A percentile compares a stretch with the other conserved stretches of the same genome.
Conservation (phyloP, 2,329 filamentous ascomycete genomes). For the Aspergillus fumigatus region DNA sequence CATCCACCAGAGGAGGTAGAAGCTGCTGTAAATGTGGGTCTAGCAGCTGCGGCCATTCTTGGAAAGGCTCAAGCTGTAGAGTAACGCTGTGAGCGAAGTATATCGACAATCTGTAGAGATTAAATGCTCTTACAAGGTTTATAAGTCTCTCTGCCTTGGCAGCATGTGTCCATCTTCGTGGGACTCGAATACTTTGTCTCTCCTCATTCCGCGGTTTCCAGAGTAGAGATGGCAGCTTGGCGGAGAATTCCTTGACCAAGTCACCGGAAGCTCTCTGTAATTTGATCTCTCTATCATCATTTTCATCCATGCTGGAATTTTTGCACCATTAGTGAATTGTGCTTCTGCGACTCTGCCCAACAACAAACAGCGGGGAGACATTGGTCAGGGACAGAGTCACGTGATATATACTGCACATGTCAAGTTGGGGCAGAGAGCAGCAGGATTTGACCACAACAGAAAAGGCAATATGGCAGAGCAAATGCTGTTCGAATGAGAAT, state of each 20-base stretch:
- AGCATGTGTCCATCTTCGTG: conserved; percentile 36
- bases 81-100: conserved; percentile 1
- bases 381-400: neutral
- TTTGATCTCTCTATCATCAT: conserved; percentile 42
- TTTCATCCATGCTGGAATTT: conserved; percentile 38
- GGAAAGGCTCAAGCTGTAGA: conserved; percentile 72
- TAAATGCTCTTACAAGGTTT: conserved; percentile 31
- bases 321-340: conserved; percentile 1
- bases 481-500: too few relatives aligned
- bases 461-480: neutral
- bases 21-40: conserved; percentile 76
- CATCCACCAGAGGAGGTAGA: conserved; percentile 68
- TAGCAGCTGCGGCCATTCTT: conserved; percentile 90
- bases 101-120: conserved; percentile 4
- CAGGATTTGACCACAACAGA: neutral
- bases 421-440: neutral
- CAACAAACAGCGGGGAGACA: conserved; percentile 15
- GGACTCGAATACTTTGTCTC: conserved; percentile 21
- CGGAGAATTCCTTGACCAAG: conserved; percentile 39
- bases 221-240: conserved; percentile 40
- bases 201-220: conserved; percentile 31
- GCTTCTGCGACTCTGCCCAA: conserved; percentile 1
- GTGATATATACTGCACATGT: neutral
- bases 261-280: conserved; percentile 44
- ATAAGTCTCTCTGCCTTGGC: conserved; percentile 37